Evolutionary conservation across 225 moss, liverwort and hornwort species (phyloP), one percentile per base, ranked within the genome.

Genomic region (Pseudisothecium myosuroides): DNA sequence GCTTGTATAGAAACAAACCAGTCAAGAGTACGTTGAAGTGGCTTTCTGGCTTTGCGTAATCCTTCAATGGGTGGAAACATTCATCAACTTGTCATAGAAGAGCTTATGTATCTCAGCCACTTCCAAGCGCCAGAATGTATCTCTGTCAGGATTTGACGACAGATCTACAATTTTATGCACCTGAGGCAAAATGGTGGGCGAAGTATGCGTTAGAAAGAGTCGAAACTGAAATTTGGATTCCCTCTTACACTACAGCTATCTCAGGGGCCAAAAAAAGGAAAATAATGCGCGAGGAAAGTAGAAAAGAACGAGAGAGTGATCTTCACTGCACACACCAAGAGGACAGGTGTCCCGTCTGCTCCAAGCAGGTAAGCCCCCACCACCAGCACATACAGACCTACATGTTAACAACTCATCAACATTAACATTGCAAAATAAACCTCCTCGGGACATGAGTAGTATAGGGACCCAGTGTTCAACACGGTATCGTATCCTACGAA

Each of bases 91-190:
- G 75, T 93, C 86, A 72, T 99, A 99, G 85, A 97, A 97, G 52
- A 90, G 92, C 81, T 96, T 91, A 58, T 96, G 94, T 36, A 91
- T 90, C 91, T 99, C 98, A 75, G 92, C 86, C 50, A 99, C 96
- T 93, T 99, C 98, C 87, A 99, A 90, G 91, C 95, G 91, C 98
- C 97, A 99, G 36, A 95, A 92, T 56, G 93, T 88, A 85, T 95
- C 98, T 92, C 98, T 91, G 71, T 93, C 84, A 45, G 96, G 93
- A 45, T 91, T 91, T 66, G 93, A 91, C 54, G 96, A 94, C 68
- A 99, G 87, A 82, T 99, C 95, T 69, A 99, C 96, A 89, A 97
- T 99, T 90, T 97, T 99, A 72, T 99, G 98, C 76, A 96, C 98
- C 94, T 95, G 91, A 90, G 59, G 50, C 78, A 91, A 52, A 86